phyloP scores from a whole-genome alignment of 306 rosid genomes.

The Rosa persica region DNA sequence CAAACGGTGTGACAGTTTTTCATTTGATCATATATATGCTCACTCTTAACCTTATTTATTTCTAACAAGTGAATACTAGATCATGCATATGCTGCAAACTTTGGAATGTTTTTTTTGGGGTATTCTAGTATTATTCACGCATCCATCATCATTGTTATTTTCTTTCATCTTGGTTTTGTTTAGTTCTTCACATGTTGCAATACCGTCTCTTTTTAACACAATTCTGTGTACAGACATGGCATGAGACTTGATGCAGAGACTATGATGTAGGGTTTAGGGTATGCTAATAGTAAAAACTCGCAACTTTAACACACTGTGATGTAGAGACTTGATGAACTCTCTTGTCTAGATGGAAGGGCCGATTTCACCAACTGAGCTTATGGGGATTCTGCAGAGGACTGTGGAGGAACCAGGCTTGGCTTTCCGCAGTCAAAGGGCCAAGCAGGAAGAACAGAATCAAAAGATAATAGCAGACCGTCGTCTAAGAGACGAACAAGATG shows the following conservation, averaged over 20 bases:
- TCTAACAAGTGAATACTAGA: neutral
- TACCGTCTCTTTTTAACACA: neutral
- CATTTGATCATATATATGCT: neutral
- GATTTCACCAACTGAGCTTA: conserved; percentile 68
- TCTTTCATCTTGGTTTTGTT: neutral
- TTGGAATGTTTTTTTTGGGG: neutral
- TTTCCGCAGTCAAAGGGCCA: conserved; percentile 52
- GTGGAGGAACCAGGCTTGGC: conserved; percentile 83
- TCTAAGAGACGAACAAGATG: conserved; percentile 80
- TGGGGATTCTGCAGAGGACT: conserved; percentile 80
- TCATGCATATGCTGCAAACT: neutral
- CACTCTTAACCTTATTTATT: neutral
- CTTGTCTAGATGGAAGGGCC: conserved; percentile 72
- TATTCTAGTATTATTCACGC: neutral
- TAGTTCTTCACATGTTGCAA: neutral
- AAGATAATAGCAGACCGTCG: conserved; percentile 60
- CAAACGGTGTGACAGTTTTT: neutral
- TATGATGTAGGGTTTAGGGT: too few species aligned
- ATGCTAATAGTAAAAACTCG: conserved; percentile 4
- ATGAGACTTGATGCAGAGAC: neutral
- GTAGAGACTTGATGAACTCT: conserved; percentile 1
- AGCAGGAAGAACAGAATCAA: conserved; percentile 37
- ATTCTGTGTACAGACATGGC: neutral
- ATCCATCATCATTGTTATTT: neutral
- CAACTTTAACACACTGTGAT: neutral